Evolutionary conservation across 2,329 filamentous ascomycete genomes (phyloP), one percentile per base, ranked within the genome.

Genomic region (Colletotrichum sp.): DNA sequence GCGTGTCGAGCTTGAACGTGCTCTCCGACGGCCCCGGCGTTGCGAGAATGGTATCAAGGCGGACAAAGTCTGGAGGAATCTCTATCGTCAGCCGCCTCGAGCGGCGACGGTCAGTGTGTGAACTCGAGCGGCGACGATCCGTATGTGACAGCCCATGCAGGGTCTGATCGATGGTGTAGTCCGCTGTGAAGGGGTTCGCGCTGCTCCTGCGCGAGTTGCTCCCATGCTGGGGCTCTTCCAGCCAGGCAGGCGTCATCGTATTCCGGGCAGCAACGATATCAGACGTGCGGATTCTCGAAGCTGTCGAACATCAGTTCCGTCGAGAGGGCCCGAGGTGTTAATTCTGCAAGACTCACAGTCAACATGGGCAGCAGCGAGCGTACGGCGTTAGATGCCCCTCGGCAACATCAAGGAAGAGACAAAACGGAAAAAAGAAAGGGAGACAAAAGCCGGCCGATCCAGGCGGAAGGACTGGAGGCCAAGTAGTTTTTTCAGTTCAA

Each of bases 151-250:
- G 70, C 5, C 74, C 74, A 27, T 76, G 70, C 27, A 76, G 48
- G 16, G 74, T 76, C 65, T 76, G 74, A 25, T 69, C 52, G 70
- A 76, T 76, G 27, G 74, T 76, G 65, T 76, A 76, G 64, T 69
- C 70, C 8, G 74, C 74, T 8, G 74, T 74, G 48, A 76, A 76
- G 58, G 70, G 70, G 43, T 27, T 74, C 28, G 70, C 65, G 48
- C 64, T 74, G 74, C 61, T 61, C 34, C 58, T 56, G 64, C 70
- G 74, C 15, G 39, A 55, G 15, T 36, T n/a, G 27, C 36, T 65
- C 58, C 74, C 74, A 36, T 48, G 28, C 65, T 76, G 58, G 34
- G 74, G 64, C 56, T 73, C 70, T 12, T 39, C 58, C 18, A 76
- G 43, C 74, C 74, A 76, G 22, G 70, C 69, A 18, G 70, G 74